A percentile compares a stretch with the other conserved stretches of the same genome.
Conservation (phyloP, 2,329 filamentous ascomycete species). For the Epichloe baconii region DNA sequence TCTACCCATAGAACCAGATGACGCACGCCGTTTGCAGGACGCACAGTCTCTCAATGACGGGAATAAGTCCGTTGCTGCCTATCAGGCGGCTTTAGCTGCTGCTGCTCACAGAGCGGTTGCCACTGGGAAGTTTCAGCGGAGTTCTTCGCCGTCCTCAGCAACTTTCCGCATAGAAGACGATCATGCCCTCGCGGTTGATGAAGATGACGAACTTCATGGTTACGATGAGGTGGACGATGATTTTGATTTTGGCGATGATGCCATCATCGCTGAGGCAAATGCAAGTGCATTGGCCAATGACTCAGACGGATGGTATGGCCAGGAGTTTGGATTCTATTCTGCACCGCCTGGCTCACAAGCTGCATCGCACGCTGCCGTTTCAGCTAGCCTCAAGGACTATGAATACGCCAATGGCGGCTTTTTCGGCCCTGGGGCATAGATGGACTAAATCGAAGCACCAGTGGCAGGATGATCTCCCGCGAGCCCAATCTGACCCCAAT, state of each 20-base stretch:
- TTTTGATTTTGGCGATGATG: conserved; percentile 66
- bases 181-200: conserved; percentile 1
- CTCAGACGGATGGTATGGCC: conserved; percentile 85
- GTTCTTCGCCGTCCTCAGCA: conserved; percentile 27
- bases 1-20: not conserved
- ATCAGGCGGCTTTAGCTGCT: conserved; percentile 74
- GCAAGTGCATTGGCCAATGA: conserved; percentile 87
- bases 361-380: conserved; percentile 29
- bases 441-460: conserved; percentile 52
- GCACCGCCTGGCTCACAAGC: conserved; percentile 32
- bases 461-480: conserved; percentile 59
- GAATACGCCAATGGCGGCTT: conserved; percentile 73
- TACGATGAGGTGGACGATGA: conserved; percentile 50
- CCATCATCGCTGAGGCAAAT: conserved; percentile 89
- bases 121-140: conserved; percentile 60
- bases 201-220: conserved; percentile 26
- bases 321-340: conserved; percentile 94
- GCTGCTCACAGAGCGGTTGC: conserved; percentile 66
- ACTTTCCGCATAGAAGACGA: conserved; percentile 3
- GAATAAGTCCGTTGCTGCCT: conserved; percentile 38
- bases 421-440: conserved; percentile 59
- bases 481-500: conserved; percentile 94
- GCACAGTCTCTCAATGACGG: conserved; percentile 6
- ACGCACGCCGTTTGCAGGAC: not conserved
- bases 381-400: conserved; percentile 23